Base-by-base conservation (phyloP, 192 early-diverging fungal genomes). In the Entrophospora sp. region DNA sequence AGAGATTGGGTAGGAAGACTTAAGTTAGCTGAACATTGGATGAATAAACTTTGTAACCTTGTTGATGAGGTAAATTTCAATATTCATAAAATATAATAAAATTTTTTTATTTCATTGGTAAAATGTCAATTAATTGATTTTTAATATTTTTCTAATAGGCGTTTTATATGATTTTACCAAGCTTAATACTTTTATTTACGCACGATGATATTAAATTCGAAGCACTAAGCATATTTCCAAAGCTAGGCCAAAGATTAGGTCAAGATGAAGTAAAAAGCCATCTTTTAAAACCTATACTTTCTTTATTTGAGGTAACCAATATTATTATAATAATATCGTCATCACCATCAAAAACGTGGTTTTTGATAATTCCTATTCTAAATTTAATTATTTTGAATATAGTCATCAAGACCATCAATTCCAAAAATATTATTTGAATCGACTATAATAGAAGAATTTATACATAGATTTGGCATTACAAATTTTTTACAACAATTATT, bases 301-400 rank as follows among this genome's bases (percentile, higher is more conserved):
- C 79, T 5, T 64, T 84, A n/a, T 82, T 84, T 68, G 83, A 84
- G 67, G 80, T 83, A 76, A 46, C 31, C 3, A n/a, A n/a, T n/a
- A n/a, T n/a, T n/a, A n/a, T n/a, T n/a, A n/a, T n/a, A n/a, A n/a
- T n/a, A n/a, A n/a, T n/a, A n/a, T n/a, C n/a, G n/a, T n/a, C n/a
- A n/a, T n/a, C n/a, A n/a, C n/a, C n/a, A n/a, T n/a, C n/a, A n/a
- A n/a, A n/a, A n/a, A n/a, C n/a, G n/a, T n/a, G n/a, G n/a, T n/a
- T n/a, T n/a, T n/a, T 58, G 22, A 53, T 34, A 13, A 5, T 63
- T 27, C 18, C 7, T 66, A 38, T 20, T 57, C 32, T 58, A 12
- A 6, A 8, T 64, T 8, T 70, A 28, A 12, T 5, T 6, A 10
- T 4, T 7, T 22, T 40, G n/a, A n/a, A n/a, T 68, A 5, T 65